Evolutionary conservation across 257 asterid genomes (phyloP).

Genomic region (Paraleonurus japonicus): DNA sequence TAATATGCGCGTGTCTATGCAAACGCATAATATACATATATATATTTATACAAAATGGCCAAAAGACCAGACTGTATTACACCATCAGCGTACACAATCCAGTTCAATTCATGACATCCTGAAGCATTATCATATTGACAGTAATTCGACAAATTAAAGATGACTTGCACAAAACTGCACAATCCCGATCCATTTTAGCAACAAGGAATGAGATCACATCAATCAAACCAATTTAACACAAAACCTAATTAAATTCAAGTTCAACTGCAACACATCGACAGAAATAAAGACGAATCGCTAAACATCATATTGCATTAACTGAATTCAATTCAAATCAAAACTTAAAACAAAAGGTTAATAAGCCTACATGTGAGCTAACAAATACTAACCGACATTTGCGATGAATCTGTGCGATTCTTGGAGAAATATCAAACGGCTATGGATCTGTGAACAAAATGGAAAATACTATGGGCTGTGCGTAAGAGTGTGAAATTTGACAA

Average conservation of each 20-base stretch:
- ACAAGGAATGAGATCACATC: conserved; percentile 13
- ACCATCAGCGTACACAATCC: not conserved
- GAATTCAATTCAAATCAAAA: not conserved
- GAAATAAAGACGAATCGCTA: not conserved
- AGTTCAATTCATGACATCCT: not conserved
- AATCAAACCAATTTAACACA: not conserved
- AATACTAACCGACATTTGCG: conserved; percentile 42
- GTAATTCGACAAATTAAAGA: conserved; percentile 14
- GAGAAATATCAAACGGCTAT: conserved; percentile 17
- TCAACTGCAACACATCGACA: not conserved
- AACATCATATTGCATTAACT: not conserved
- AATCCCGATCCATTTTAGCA: conserved; percentile 20
- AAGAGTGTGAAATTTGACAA: not conserved
- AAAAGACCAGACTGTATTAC: not conserved
- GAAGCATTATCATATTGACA: not conserved
- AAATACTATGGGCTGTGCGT: not conserved
- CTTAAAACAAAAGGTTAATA: not conserved
- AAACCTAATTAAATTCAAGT: conserved; percentile 12
- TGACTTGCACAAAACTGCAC: not conserved
- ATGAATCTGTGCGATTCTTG: conserved; percentile 19
- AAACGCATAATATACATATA: not conserved
- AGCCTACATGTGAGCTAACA: conserved; percentile 19
- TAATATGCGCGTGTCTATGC: not conserved
- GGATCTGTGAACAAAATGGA: conserved; percentile 23
- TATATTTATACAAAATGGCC: not conserved